These are phyloP conservation scores for Apiospora aurea DNA, from an alignment of 2,329 filamentous ascomycete genomes.

Conservation along the genomic window DNA sequence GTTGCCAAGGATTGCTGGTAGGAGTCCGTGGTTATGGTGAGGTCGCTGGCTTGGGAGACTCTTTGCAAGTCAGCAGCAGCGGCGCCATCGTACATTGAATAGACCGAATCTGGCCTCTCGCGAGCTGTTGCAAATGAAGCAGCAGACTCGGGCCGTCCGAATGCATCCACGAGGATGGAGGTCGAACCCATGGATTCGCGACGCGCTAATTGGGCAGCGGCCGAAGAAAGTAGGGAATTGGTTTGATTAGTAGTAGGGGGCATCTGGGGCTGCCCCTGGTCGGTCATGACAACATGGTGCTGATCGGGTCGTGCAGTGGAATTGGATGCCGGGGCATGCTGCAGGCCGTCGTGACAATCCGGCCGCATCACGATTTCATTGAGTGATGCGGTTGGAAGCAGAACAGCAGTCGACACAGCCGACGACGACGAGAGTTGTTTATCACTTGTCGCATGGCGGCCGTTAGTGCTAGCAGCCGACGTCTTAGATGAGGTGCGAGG, in stretches of 20 bases:
- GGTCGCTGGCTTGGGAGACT: conserved; percentile 31
- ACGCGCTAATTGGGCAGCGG: neutral
- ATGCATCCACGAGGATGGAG: conserved; percentile 19
- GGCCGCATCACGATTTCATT: conserved; percentile 36
- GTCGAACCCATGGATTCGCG: conserved; percentile 19
- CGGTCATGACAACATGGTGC: neutral
- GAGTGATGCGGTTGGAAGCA: conserved; percentile 31
- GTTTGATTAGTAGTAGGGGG: conserved; percentile 19
- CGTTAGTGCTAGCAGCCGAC: conserved; percentile 22
- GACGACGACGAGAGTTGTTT: conserved; percentile 23
- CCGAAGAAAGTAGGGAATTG: conserved; percentile 1
- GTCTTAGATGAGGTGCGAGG: conserved; percentile 33
- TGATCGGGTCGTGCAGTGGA: neutral
- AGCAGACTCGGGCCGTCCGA: conserved; percentile 24
- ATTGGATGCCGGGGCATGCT: conserved; percentile 1
- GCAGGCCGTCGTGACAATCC: conserved; percentile 23
- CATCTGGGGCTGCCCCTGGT: conserved; percentile 11
- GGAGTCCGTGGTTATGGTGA: conserved; percentile 30
- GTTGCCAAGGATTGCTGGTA: conserved; percentile 32
- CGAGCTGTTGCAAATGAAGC: conserved; percentile 25
- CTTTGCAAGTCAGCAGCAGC: conserved; percentile 25
- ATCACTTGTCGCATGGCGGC: conserved; percentile 1
- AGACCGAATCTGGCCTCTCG: conserved; percentile 20
- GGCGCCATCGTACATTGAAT: conserved; percentile 7
- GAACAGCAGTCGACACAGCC: neutral